Percentiles rank a stretch among this genome's conserved stretches.
phyloP scores from a whole-genome alignment of 129 eudicot species.

The Centella asiatica region DNA sequence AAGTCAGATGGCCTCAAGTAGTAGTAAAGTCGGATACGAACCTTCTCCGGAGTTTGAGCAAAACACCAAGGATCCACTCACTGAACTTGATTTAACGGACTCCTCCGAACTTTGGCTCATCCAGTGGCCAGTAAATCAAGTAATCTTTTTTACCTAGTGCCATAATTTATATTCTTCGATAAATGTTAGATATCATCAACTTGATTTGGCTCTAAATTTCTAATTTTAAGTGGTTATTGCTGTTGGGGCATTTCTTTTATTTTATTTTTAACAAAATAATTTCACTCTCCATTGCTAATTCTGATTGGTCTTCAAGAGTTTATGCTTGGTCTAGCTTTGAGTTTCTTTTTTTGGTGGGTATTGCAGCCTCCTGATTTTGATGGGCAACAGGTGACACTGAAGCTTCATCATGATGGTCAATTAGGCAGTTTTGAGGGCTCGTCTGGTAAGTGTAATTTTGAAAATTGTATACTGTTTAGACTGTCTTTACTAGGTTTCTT shows the following conservation, averaged over 20 bases:
- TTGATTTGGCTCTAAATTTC: no score
- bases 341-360: conserved; percentile 3
- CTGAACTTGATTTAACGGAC: conserved; percentile 35
- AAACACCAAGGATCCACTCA: conserved; percentile 40
- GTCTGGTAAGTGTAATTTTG: conserved; percentile 35
- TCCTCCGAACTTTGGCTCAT: conserved; percentile 77
- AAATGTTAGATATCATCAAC: neutral
- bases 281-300: neutral
- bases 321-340: conserved; percentile 9
- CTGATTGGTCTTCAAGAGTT: neutral
- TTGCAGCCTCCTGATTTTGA: conserved; percentile 59
- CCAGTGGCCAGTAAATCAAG: conserved; percentile 58
- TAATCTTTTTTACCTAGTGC: conserved; percentile 9
- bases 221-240: no score
- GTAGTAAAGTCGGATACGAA: no score
- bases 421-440: conserved; percentile 53
- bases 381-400: conserved; percentile 47
- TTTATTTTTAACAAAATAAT: neutral
- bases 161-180: neutral
- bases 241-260: no score
- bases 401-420: conserved; percentile 43
- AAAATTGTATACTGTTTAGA: neutral
- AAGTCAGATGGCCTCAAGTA: no score
- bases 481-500: neutral
- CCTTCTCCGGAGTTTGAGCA: conserved; percentile 46